A percentile compares a stretch with the other conserved stretches of the same genome.
Evolutionary conservation across 2,329 filamentous ascomycete species (phyloP).

Genomic region (Cercospora berteroae): DNA sequence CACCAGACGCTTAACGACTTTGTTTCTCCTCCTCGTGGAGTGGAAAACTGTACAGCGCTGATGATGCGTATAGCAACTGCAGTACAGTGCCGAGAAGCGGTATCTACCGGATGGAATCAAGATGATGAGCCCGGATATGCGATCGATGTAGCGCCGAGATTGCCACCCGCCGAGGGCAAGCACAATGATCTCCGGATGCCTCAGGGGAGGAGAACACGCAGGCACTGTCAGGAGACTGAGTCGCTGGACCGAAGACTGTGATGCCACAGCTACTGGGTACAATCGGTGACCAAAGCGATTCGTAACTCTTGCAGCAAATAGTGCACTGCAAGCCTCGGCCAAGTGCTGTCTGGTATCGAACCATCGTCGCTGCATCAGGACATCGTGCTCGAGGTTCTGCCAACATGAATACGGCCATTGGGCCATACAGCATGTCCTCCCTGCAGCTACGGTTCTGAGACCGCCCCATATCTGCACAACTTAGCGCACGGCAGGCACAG

Average conservation of each 20-base stretch:
- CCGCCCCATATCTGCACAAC: background rate
- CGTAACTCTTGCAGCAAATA: background rate
- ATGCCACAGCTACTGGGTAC: background rate
- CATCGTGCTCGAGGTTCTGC: background rate
- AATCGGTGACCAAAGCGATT: background rate
- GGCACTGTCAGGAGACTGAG: background rate
- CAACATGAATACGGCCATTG: background rate
- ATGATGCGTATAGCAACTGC: background rate
- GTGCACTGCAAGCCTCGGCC: background rate
- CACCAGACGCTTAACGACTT: background rate
- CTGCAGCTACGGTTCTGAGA: background rate
- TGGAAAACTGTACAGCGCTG: background rate
- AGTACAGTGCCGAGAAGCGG: background rate
- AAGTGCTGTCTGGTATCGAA: background rate
- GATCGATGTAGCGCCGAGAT: background rate
- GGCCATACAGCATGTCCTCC: background rate
- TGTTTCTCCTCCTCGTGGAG: background rate
- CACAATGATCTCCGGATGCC: background rate
- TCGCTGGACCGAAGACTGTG: background rate
- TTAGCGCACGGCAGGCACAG: background rate
- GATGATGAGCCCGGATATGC: background rate
- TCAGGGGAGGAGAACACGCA: background rate
- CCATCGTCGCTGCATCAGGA: background rate
- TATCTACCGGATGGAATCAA: background rate
- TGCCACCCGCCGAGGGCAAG: background rate